Evolutionary conservation across 441 rosid genomes (phyloP), one percentile per base, ranked within the genome.

Genomic region (Adansonia gregorii): DNA sequence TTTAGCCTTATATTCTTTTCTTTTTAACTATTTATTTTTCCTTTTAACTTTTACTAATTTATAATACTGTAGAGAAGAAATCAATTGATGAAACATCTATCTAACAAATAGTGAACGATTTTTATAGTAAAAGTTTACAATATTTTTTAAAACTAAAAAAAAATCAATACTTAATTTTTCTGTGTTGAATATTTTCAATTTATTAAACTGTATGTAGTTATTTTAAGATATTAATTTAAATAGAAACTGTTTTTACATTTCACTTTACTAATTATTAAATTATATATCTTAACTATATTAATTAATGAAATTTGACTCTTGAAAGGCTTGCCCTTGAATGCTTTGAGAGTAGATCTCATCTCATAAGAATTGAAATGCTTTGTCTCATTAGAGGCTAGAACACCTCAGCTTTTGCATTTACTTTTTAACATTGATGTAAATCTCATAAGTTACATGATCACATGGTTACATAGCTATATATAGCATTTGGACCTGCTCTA

Each of bases 331-430:
- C 35, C 11, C 8, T 60, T 31, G 46, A 64, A 65, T n/a, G 49
- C 69, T n/a, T 63, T 27, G 67, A 31, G 66, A n/a, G 19, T 63
- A 61, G 45, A 63, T 17, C 19, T 63, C 45, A 12, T 63, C 67
- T 31, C 43, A 63, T 31, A 63, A 63, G 9, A 31, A 39, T 66
- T 39, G 49, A 41, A 65, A n/a, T 41, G 70, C 51, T 41, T 66
- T 39, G 69, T 66, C 70, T 41, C 46, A 39, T 66, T n/a, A 10
- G 51, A 66, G 27, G 73, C 43, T 49, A 24, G 20, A 22, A 24
- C 56, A 49, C 73, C 59, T 69, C 56, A 69, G 43, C 20, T 69
- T 69, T 24, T 49, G 59, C 7, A 11, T 68, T 49, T 69, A 6
- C 39, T 31, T 43, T 43, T 49, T 24, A 49, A 35, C 43, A 24